Conservation (phyloP, 2,329 filamentous ascomycete genomes). For the Simplicillium sp. region DNA sequence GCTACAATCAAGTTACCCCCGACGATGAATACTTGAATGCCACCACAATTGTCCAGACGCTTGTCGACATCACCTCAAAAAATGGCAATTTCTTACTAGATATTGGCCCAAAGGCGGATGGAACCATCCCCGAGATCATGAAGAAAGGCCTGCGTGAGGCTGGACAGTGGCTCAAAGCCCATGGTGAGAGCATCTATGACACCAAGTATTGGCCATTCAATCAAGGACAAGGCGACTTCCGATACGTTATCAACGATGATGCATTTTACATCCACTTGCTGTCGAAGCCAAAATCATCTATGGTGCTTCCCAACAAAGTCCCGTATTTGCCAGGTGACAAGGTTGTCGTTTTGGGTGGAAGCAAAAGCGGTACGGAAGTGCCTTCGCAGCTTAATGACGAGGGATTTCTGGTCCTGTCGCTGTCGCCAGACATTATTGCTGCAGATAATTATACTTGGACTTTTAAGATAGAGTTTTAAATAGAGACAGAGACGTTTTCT, state of each 20-base stretch:
- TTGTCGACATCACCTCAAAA: constrained; percentile 42
- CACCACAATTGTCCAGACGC: constrained; percentile 30
- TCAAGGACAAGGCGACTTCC: constrained; percentile 28
- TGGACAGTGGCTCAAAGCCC: constrained; percentile 41
- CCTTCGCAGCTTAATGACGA: constrained; percentile 10
- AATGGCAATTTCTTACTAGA: constrained; percentile 47
- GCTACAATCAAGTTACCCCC: constrained; percentile 46
- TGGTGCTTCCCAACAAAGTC: constrained; percentile 31
- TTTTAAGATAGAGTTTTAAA: constrained; percentile 13
- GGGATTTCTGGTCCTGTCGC: constrained; percentile 14
- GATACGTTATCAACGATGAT: constrained; percentile 40
- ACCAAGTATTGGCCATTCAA: constrained; percentile 45
- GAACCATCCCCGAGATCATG: constrained; percentile 39
- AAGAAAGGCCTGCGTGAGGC: constrained; percentile 35
- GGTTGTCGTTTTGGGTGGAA: constrained; percentile 31
- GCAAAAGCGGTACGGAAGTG: constrained; percentile 11
- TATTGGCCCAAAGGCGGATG: constrained; percentile 44
- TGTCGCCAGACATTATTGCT: constrained; percentile 18
- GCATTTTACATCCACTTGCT: constrained; percentile 43
- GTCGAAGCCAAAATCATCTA: constrained; percentile 26
- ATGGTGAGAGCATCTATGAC: constrained; percentile 45
- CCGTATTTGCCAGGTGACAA: constrained; percentile 35
- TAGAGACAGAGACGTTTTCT: background rate
- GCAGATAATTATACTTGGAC: constrained; percentile 28
- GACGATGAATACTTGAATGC: constrained; percentile 40